Base-by-base conservation (phyloP, 768 basidiomycete species). In the Saitozyma podzolica region DNA sequence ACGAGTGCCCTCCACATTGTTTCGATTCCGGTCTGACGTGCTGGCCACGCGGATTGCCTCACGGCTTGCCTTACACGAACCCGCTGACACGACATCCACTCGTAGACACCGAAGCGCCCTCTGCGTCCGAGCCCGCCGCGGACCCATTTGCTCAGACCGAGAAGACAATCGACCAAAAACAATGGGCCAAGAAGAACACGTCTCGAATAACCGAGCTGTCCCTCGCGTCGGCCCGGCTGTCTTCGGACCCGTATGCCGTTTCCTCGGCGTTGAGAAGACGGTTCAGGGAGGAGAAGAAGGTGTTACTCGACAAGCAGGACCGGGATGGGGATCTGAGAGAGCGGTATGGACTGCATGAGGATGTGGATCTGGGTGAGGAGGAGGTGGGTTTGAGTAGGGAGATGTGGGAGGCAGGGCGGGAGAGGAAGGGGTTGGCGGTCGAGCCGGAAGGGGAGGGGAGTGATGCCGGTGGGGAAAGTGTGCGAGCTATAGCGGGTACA, bases 101-200 rank as follows among this genome's bases (percentile, higher is more conserved):
- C 8, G n/a, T 81, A 86, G 90, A 93, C 69, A 89, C 90, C 17
- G 87, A 92, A 57, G 83, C 83, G 6, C 74, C 80, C 3, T 84
- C 84, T 17, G 81, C 84, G 0, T 81, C 82, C 10, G 69, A 70
- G 48, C 69, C 69, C 0, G 84, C 87, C n/a, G 83, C 83, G 0
- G 95, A 98, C 77, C 90, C 96, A 0, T 86, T 98, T 41, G 89
- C 86, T 1, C 87, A 88, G 4, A 83, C 98, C 6, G 96, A 98
- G 76, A 96, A 97, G 81, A 88, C 89, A 3, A 87, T 89, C 2
- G 87, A 89, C 0, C 87, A 92, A 72, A 85, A 87, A 50, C 83
- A 85, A 64, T 82, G 87, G 64, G 88, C 86, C 40, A 86, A 88
- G 62, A 87, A 91, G 4, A 88, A 88, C 65, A 84, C 86, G 49